A percentile compares a stretch with the other conserved stretches of the same genome.
phyloP scores from a whole-genome alignment of 768 basidiomycete species.

The Leccinum pellstonianum region DNA sequence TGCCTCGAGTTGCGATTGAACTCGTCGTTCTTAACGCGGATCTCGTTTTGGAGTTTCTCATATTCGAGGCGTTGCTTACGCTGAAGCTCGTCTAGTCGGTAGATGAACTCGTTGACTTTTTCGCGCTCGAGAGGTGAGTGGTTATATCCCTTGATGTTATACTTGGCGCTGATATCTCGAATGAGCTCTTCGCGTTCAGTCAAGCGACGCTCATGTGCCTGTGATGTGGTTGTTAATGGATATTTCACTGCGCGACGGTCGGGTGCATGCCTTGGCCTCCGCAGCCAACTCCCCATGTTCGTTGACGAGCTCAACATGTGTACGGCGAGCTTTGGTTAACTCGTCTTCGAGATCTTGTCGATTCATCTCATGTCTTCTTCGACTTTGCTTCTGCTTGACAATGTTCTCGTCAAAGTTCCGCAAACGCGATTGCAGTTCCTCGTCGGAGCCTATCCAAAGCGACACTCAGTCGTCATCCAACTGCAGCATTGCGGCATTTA shows the following conservation, averaged over 20 bases:
- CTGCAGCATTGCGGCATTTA: background rate
- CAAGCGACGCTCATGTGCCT: slow-evolving; percentile 77
- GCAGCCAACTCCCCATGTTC: slow-evolving; percentile 69
- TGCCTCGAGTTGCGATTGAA: slow-evolving; percentile 59
- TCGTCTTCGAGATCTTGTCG: slow-evolving; percentile 65
- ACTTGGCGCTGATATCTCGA: slow-evolving; percentile 61
- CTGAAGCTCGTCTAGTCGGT: slow-evolving; percentile 61
- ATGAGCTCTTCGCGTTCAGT: slow-evolving; percentile 72
- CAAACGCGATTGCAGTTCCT: slow-evolving; percentile 60
- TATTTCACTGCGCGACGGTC: background rate
- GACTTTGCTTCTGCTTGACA: slow-evolving; percentile 47
- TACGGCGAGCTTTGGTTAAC: slow-evolving; percentile 43
- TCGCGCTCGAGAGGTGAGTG: slow-evolving; percentile 67
- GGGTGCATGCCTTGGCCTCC: slow-evolving; percentile 61
- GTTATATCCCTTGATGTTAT: slow-evolving; percentile 73
- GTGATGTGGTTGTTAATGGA: background rate
- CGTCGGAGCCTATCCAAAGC: slow-evolving; percentile 57
- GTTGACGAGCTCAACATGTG: slow-evolving; percentile 56
- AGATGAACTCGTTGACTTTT: slow-evolving; percentile 71
- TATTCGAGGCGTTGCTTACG: slow-evolving; percentile 60
- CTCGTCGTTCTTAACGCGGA: slow-evolving; percentile 56
- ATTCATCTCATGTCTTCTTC: slow-evolving; percentile 46
- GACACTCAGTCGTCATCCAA: background rate
- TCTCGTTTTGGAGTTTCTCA: slow-evolving; percentile 68
- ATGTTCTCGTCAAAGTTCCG: slow-evolving; percentile 62